Evolutionary conservation across 202 grass and related monocot species (phyloP), one percentile per base, ranked within the genome.

Genomic region (Dendrocalamus latiflorus): DNA sequence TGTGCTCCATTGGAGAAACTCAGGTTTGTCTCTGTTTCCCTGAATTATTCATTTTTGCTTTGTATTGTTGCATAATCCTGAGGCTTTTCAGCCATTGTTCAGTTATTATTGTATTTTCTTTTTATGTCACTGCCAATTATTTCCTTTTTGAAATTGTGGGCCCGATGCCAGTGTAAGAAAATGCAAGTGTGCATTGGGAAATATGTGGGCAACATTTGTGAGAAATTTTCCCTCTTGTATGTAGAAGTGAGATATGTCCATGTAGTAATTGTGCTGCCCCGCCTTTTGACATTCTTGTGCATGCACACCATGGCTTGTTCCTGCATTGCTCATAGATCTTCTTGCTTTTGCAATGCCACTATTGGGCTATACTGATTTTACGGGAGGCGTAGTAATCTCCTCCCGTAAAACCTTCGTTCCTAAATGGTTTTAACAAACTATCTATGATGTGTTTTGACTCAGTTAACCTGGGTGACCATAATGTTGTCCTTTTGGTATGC

Each of bases 1-100:
- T 84, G 86, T 80, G 63, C 89, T 67, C 89, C 92, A 21, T 61
- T 89, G 67, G 92, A 94, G 65, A 94, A 94, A 65, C 77, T 94
- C 39, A 94, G 86, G 92, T 94, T 78, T 81, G 77, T 50, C 57
- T 74, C 37, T 21, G 24, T 72, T 80, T 69, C 50, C 18, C n/a
- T 53, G 8, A 81, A 79, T 49, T 78, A 48, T 58, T 50, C 6
- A 0, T 20, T 82, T 41, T 59, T 58, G 18, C 5, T 84, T 65
- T 85, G 3, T 58, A 15, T 26, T 89, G 7, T 62, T 69, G 39
- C 50, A 21, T 49, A 62, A n/a, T 69, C 53, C n/a, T 49, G 21
- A 39, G 21, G 54, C 7, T 58, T 48, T 81, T 39, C 42, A 43
- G 49, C 12, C 53, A 69, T 30, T 26, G 15, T 45, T 76, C 22